Percentiles rank a stretch among this genome's conserved stretches.
Conservation (phyloP, 345 rosid species). For the Psidium guajava region DNA sequence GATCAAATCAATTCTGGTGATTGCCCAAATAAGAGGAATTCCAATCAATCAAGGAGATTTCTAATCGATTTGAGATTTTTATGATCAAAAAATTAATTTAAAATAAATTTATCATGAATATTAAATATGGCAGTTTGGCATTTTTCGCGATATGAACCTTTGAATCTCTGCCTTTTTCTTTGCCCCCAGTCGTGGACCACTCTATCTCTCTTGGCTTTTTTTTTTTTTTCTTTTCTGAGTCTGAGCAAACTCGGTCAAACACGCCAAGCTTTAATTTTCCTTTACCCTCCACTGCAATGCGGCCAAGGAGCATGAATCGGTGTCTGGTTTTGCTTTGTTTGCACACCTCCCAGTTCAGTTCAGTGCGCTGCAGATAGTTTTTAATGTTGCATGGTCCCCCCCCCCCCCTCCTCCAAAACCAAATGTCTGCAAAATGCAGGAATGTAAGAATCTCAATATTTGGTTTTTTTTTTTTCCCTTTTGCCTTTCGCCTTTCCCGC, state of each 20-base stretch:
- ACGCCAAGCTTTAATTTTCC: neutral
- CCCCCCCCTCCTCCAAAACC: too few relatives aligned
- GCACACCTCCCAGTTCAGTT: neutral
- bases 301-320: neutral
- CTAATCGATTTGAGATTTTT: too few relatives aligned
- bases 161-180: neutral
- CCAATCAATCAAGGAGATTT: too few relatives aligned
- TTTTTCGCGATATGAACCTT: too few relatives aligned
- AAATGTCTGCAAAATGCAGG: neutral
- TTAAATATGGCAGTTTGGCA: too few relatives aligned
- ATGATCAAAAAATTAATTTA: too few relatives aligned
- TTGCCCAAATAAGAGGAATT: too few relatives aligned
- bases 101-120: too few relatives aligned
- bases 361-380: neutral
- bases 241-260: neutral
- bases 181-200: neutral
- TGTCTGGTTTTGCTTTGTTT: neutral
- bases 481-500: neutral
- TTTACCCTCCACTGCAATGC: neutral
- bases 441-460: neutral
- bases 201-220: neutral
- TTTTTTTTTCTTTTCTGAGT: neutral
- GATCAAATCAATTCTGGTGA: too few relatives aligned
- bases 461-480: fast-evolving
- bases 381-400: neutral